Percentiles rank a stretch among this genome's conserved stretches.
Conservation (phyloP, 805 yeast species). For the Candida multigemmis region DNA sequence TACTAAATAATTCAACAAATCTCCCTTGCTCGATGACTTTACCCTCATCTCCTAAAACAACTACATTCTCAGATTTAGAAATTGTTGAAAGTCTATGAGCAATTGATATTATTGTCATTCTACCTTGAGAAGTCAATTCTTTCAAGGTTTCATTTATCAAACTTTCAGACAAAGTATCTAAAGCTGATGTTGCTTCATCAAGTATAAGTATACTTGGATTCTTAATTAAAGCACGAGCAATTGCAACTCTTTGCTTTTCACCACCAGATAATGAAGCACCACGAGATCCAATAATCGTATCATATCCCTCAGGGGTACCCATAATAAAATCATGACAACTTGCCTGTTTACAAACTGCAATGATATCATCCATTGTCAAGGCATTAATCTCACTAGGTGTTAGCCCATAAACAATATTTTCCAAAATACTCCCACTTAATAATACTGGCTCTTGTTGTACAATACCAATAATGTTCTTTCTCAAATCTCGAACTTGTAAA, state of each 20-base stretch:
- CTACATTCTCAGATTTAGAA: constrained; percentile 33
- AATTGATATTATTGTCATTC: constrained; percentile 34
- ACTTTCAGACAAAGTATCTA: constrained; percentile 44
- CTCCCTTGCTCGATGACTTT: constrained; percentile 31
- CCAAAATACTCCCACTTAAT: constrained; percentile 45
- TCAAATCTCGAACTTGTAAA: constrained; percentile 39
- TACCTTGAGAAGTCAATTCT: constrained; percentile 25
- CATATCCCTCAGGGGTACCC: constrained; percentile 52
- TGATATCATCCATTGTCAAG: constrained; percentile 32
- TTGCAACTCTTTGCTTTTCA: constrained; percentile 69
- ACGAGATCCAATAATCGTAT: constrained; percentile 45
- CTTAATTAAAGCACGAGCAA: constrained; percentile 65
- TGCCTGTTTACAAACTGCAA: constrained; percentile 39
- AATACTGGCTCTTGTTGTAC: constrained; percentile 58
- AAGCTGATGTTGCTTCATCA: constrained; percentile 65
- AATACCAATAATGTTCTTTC: constrained; percentile 42
- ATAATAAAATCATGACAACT: constrained; percentile 50
- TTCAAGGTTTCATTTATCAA: constrained; percentile 33
- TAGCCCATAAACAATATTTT: constrained; percentile 47
- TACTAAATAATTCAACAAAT: constrained; percentile 29
- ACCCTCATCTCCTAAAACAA: constrained; percentile 34
- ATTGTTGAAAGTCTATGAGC: constrained; percentile 38
- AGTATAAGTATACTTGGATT: constrained; percentile 54
- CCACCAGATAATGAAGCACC: constrained; percentile 64
- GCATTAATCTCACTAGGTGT: constrained; percentile 24